Percentiles rank a stretch among this genome's conserved stretches.
phyloP scores from a whole-genome alignment of 495 filamentous ascomycete genomes.

The Trichoderma parareesei region DNA sequence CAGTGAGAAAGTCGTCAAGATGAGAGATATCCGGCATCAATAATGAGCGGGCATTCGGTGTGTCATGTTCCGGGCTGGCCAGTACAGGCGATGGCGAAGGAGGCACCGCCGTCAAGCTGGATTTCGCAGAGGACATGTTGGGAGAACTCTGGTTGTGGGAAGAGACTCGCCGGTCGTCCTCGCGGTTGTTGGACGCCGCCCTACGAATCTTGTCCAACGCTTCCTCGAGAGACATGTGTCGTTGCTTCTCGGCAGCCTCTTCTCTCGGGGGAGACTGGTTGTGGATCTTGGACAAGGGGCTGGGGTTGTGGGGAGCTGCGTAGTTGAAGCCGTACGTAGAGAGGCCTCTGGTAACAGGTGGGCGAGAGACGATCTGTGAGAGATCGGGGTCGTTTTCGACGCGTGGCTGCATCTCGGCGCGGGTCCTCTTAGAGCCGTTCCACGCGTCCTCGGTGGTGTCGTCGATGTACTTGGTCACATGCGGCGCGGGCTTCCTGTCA shows the following conservation, averaged over 20 bases:
- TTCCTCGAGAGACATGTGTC: background rate
- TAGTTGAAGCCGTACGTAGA: background rate
- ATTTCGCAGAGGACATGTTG: slow-evolving; percentile 10
- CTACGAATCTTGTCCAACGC: slow-evolving; percentile 2
- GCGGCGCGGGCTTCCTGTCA: slow-evolving; percentile 31
- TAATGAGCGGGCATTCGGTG: slow-evolving; percentile 22
- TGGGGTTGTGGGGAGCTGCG: slow-evolving; percentile 4
- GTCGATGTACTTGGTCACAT: slow-evolving; percentile 17
- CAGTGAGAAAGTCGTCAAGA: slow-evolving; percentile 28
- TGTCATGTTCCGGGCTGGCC: background rate
- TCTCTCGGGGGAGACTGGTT: background rate
- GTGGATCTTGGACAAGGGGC: slow-evolving; percentile 3
- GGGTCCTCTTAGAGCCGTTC: slow-evolving; percentile 20
- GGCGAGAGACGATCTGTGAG: slow-evolving; percentile 30
- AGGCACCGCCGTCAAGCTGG: slow-evolving; percentile 11
- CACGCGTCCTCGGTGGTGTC: slow-evolving; percentile 21
- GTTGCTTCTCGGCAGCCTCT: background rate
- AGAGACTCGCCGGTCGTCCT: background rate
- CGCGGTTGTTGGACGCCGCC: background rate
- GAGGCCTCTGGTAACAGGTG: slow-evolving; percentile 5
- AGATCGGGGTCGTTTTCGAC: slow-evolving; percentile 37
- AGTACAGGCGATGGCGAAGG: background rate
- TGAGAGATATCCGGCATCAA: slow-evolving; percentile 27
- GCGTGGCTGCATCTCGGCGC: slow-evolving; percentile 36
- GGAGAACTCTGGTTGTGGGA: slow-evolving; percentile 1